These are phyloP conservation scores for Hanseniaspora clermontiae DNA, from an alignment of 805 yeast species.

Conservation along the genomic window DNA sequence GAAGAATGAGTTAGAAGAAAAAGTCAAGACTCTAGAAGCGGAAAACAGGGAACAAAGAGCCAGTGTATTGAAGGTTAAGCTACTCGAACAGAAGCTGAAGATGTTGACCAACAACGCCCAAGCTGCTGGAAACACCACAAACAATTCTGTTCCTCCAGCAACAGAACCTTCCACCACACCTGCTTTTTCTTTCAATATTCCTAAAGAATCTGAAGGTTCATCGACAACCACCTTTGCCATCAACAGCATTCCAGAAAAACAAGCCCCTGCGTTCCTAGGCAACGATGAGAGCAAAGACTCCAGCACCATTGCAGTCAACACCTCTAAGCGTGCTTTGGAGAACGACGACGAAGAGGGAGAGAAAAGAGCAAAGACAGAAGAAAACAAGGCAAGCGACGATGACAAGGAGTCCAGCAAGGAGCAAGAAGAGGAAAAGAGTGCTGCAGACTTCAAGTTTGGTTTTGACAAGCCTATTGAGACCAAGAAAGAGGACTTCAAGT, in stretches of 20 bases:
- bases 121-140: not conserved
- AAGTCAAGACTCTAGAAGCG: not conserved
- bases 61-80: conserved; percentile 4
- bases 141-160: not conserved
- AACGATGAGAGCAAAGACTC: not conserved
- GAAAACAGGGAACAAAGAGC: conserved; percentile 12
- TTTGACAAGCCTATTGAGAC: not conserved
- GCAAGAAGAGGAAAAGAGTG: not conserved
- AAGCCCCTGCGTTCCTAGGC: not conserved
- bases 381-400: not conserved
- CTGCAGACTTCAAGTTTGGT: not conserved
- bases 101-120: not conserved
- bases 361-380: not conserved
- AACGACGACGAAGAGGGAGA: not conserved
- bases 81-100: conserved; percentile 10
- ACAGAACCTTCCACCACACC: not conserved
- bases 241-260: not conserved
- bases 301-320: not conserved
- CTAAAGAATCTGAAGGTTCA: not conserved
- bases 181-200: not conserved
- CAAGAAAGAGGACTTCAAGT: not conserved
- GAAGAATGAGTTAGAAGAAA: not conserved
- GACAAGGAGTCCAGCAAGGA: not conserved
- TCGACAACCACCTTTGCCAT: not conserved
- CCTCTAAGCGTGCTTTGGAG: not conserved